Conservation (phyloP, 148 eudicot genomes). For the Spergularia bocconei region DNA sequence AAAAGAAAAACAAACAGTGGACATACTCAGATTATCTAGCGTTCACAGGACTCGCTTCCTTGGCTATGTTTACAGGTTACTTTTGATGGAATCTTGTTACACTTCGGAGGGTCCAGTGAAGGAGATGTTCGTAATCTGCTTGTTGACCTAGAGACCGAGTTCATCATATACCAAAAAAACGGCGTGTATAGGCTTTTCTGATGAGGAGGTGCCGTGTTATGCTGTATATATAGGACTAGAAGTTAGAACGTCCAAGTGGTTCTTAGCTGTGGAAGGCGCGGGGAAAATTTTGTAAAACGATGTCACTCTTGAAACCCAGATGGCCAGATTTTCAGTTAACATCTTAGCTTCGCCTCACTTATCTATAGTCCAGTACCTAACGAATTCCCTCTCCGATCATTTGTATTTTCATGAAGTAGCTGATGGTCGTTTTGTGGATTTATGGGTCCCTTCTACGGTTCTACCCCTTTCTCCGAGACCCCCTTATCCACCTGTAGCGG, state of each 20-base stretch:
- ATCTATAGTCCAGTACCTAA: no score
- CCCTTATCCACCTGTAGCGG: no score
- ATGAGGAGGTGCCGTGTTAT: background rate
- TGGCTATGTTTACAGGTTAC: constrained; percentile 43
- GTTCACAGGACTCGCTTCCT: background rate
- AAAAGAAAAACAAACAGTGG: background rate
- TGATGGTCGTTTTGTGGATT: no score
- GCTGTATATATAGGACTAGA: background rate
- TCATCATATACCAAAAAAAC: constrained; percentile 56
- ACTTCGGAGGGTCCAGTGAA: constrained; percentile 50
- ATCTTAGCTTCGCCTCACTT: no score
- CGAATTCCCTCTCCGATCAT: no score
- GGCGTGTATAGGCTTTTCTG: constrained; percentile 42
- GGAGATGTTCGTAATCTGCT: constrained; percentile 44
- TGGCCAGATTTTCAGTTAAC: no score
- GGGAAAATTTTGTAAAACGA: constrained; percentile 11
- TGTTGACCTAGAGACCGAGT: constrained; percentile 53
- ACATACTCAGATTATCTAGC: background rate
- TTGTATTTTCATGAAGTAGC: no score
- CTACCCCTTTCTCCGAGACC: no score
- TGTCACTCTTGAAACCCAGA: no score
- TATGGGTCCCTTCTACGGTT: no score
- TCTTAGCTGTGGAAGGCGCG: background rate
- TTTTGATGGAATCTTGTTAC: constrained; percentile 44
- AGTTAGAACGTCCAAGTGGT: background rate